Base-by-base conservation (phyloP, 441 rosid species). In the Flueggea neowawraea region DNA sequence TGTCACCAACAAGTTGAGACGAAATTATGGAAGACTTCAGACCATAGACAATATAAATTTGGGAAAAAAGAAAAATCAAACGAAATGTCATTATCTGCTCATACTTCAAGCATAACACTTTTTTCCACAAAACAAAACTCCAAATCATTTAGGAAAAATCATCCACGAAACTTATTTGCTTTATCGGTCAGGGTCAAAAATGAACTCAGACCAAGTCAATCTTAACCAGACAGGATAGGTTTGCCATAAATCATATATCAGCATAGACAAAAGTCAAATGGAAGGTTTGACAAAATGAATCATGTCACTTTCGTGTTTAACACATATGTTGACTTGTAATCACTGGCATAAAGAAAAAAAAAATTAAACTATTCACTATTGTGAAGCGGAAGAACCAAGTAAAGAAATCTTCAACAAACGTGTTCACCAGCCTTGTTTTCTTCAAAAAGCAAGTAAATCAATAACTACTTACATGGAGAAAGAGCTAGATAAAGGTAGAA, bases 401-500 rank as follows among this genome's bases (percentile, higher is more conserved):
- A 39, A 48, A 28, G 14, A 59, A 55, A 57, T 72, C 41, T 49
- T 15, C 52, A 1, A 6, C 43, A 9, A n/a, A 28, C 61, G 45
- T 16, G 44, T 16, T 5, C 51, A 16, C 22, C 10, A 45, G 57
- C 32, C 17, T 49, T 16, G 36, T 16, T 48, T 43, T 6, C 4
- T 58, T 63, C 11, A 48, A n/a, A 47, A 62, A 45, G 54, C 12
- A 54, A 55, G 31, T 56, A n/a, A 16, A 51, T 1, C 15, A 71
- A 64, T 16, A 60, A 60, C 32, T 9, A 81, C 96, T 93, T 78
- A 93, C 98, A 82, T 61, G 93, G 82, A 11, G 81, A 62, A 52
- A 80, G 87, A 54, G 91, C 83, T 52, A 94, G 93, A 75, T 82
- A 85, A 66, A 90, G 86, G 80, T 65, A 88, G 67, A 88, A 90